Evolutionary conservation across 805 yeast genomes (phyloP), one percentile per base, ranked within the genome.

Genomic region (Candida boidinii): DNA sequence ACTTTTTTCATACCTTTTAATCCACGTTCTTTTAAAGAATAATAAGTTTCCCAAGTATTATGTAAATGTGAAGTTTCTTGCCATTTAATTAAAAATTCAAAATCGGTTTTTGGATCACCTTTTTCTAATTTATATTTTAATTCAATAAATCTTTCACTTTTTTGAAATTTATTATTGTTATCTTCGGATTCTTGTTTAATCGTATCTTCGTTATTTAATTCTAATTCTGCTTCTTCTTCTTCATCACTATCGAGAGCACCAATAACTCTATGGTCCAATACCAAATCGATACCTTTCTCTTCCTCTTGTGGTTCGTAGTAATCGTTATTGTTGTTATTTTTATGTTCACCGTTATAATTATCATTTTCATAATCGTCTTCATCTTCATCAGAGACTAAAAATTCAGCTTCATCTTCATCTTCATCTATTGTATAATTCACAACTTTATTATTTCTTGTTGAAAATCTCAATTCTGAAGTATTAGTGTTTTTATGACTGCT

Each of bases 1-100:
- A 92, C 71, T 44, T 80, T 79, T 54, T 94, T 84, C 44, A 73
- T 65, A 27, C 99, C 98, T 52, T 79, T 79, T 39, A 66, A 56
- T 7, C 62, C 58, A 29, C 43, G 39, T 14, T 58, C 53, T 29
- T 69, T 70, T 31, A 79, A 49, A 3, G 59, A 54, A 10, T 56
- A 59, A 58, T 80, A 87, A 2, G 72, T 54, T 53, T 88, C 95
- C 96, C 96, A 92, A 0, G 95, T 79, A 55, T 90, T 92, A 59
- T 92, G 99, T 40, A 92, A 65, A 60, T 92, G 97, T 11, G 96
- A 83, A 40, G 76, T 66, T 34, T 73, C 84, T 14, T 72, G 66
- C 98, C 99, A 92, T 60, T 92, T 92, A 45, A 92, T 70, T 44
- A 67, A 55, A 51, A 73, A 68, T 43, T 70, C 73, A 47, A 66